phyloP scores from a whole-genome alignment of 176 grass and related monocot genomes.

The Carex kokanica region DNA sequence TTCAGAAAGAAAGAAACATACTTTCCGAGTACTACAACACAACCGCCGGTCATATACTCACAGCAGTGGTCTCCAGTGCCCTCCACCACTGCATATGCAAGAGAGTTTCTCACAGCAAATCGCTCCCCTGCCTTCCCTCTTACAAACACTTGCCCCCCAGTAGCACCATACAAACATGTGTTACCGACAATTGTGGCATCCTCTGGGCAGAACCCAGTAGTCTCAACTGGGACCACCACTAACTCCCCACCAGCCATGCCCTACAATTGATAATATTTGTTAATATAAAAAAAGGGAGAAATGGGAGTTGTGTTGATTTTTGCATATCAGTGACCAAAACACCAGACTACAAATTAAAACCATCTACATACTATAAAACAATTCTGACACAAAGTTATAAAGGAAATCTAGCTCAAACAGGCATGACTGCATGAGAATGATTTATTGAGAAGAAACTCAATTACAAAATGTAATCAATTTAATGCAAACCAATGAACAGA shows the following conservation, averaged over 20 bases:
- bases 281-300: constrained; percentile 16
- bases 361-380: background rate
- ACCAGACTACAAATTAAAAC: background rate
- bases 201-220: constrained; percentile 82
- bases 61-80: constrained; percentile 99
- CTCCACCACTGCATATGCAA: constrained; percentile 94
- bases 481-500: background rate
- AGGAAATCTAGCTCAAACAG: constrained; percentile 6
- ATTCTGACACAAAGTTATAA: background rate
- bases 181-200: constrained; percentile 98
- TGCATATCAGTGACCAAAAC: constrained; percentile 4
- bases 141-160: constrained; percentile 93
- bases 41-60: constrained; percentile 99
- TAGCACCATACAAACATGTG: constrained; percentile 98
- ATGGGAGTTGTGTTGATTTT: background rate
- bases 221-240: constrained; percentile 80
- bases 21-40: constrained; percentile 98
- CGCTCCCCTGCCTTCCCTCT: constrained; percentile 95
- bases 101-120: constrained; percentile 98
- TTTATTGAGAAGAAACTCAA: background rate
- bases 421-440: background rate
- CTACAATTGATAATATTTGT: constrained; percentile 30
- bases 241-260: constrained; percentile 97
- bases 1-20: constrained; percentile 40
- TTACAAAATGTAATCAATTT: constrained; percentile 9